These are phyloP conservation scores for Lepraria neglecta DNA, from an alignment of 495 filamentous ascomycete species.

Conservation along the genomic window DNA sequence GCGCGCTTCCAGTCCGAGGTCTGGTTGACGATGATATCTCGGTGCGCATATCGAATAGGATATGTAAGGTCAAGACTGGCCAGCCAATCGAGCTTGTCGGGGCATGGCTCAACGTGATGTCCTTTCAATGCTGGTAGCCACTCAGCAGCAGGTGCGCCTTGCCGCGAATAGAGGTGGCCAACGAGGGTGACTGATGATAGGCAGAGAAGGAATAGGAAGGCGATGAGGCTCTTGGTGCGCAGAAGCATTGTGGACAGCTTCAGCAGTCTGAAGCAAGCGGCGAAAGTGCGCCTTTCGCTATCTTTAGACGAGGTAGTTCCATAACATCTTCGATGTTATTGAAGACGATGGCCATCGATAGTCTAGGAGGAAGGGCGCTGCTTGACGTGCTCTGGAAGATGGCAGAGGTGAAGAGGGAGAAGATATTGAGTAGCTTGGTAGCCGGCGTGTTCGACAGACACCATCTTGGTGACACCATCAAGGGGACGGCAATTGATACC, in stretches of 20 bases:
- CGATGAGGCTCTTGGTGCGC: slow-evolving; percentile 10
- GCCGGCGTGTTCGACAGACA: no score
- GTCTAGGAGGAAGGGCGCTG: no score
- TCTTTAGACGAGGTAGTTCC: neutral
- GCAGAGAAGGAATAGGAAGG: slow-evolving; percentile 14
- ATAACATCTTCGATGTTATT: neutral
- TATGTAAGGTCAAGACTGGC: slow-evolving; percentile 21
- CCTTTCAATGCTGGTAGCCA: slow-evolving; percentile 16
- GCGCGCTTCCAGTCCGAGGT: slow-evolving; percentile 14
- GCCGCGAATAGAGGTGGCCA: slow-evolving; percentile 10
- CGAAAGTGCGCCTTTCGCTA: neutral
- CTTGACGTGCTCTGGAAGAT: neutral
- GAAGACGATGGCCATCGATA: neutral
- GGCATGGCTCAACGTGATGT: slow-evolving; percentile 15
- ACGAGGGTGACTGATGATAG: slow-evolving; percentile 13
- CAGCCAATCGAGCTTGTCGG: slow-evolving; percentile 26
- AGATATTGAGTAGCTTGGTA: neutral
- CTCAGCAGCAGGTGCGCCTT: slow-evolving; percentile 1
- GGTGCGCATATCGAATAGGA: slow-evolving; percentile 26
- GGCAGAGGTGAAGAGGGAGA: neutral
- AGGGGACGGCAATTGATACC: no score
- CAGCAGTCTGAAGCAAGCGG: neutral
- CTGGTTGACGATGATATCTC: slow-evolving; percentile 26
- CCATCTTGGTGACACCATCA: no score
- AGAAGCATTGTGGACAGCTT: slow-evolving; percentile 12